Conservation (phyloP, 257 asterid species). For the Plectranthus barbatus region DNA sequence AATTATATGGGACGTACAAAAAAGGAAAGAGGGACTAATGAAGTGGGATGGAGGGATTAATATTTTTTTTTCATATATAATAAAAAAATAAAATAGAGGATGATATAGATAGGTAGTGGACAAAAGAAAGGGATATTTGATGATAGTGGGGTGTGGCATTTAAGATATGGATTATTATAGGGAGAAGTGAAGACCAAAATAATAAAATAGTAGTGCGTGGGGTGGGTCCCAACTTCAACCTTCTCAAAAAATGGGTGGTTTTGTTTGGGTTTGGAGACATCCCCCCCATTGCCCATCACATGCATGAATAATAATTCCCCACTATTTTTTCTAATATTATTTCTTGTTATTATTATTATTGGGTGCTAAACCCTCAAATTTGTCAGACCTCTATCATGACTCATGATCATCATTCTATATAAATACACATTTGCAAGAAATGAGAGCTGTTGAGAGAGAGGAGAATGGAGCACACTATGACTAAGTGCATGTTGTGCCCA, state of each 20-base stretch:
- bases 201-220: constrained; percentile 27
- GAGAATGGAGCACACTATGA: constrained; percentile 2
- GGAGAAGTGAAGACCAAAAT: constrained; percentile 21
- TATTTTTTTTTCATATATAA: no score
- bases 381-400: no score
- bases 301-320: constrained; percentile 6
- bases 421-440: neutral
- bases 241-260: constrained; percentile 29
- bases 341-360: no score
- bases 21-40: no score
- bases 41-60: no score
- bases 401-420: no score
- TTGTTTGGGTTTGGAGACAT: constrained; percentile 15
- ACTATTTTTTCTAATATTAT: neutral
- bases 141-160: constrained; percentile 16
- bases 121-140: constrained; percentile 40
- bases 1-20: no score
- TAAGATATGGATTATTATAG: no score
- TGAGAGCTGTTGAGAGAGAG: constrained; percentile 2
- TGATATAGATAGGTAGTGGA: no score
- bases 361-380: no score
- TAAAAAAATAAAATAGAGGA: no score
- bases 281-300: no score
- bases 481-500: constrained; percentile 16
- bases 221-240: constrained; percentile 20